Percentiles rank a stretch among this genome's conserved stretches.
phyloP scores from a whole-genome alignment of 2,329 filamentous ascomycete genomes.

The Trichothecium roseum region DNA sequence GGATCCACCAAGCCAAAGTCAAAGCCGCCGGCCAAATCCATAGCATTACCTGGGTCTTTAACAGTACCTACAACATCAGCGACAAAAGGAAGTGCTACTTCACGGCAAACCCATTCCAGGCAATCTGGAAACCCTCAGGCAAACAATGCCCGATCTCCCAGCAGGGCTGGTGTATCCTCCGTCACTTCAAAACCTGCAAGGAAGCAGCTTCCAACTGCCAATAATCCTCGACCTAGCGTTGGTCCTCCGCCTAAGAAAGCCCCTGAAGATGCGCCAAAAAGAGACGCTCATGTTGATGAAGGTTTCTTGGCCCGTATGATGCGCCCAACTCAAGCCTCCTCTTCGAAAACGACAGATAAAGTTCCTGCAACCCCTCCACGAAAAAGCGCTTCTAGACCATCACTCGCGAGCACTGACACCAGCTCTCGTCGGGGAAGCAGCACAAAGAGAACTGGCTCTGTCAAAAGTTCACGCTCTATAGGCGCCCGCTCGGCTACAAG shows the following conservation, averaged over 20 bases:
- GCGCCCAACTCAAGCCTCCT: constrained; percentile 61
- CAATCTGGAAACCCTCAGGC: constrained; percentile 23
- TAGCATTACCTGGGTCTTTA: constrained; percentile 55
- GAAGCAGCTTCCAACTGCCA: constrained; percentile 33
- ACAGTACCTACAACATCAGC: constrained; percentile 61
- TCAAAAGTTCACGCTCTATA: background rate
- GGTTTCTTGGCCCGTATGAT: constrained; percentile 74
- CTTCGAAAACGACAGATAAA: constrained; percentile 59
- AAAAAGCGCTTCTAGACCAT: constrained; percentile 15
- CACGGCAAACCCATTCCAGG: constrained; percentile 12
- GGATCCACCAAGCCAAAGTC: constrained; percentile 48
- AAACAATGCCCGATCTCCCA: constrained; percentile 29
- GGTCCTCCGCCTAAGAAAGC: constrained; percentile 46
- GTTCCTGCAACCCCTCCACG: constrained; percentile 36
- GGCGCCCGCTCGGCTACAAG: constrained; percentile 1
- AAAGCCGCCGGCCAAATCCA: constrained; percentile 59
- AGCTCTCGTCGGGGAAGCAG: constrained; percentile 11
- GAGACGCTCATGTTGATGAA: constrained; percentile 51
- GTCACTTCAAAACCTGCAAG: constrained; percentile 20
- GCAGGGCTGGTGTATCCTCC: constrained; percentile 29
- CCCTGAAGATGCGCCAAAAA: constrained; percentile 33
- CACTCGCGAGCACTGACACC: constrained; percentile 9
- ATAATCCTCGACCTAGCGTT: constrained; percentile 36
- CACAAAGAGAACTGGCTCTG: constrained; percentile 8
- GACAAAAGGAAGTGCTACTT: constrained; percentile 36